phyloP scores from a whole-genome alignment of 495 filamentous ascomycete genomes.

The Penicillium antarcticum region DNA sequence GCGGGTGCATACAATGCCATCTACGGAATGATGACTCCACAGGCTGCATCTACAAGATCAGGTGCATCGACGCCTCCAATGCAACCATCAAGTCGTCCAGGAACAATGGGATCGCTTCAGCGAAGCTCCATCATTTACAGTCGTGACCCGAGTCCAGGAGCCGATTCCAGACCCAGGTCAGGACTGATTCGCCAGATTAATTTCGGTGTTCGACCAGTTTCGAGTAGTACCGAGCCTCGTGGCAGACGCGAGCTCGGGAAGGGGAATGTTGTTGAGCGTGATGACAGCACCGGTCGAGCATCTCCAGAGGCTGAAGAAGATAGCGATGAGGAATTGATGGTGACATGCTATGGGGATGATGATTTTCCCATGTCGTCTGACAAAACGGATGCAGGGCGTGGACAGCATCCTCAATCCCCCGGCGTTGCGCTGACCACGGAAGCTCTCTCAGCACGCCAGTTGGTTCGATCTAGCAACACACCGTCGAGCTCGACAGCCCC shows the following conservation, averaged over 20 bases:
- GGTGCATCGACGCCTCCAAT: conserved; percentile 48
- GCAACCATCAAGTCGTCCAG: conserved; percentile 43
- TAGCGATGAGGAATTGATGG: conserved; percentile 44
- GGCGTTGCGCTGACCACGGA: conserved; percentile 17
- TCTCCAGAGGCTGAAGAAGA: conserved; percentile 36
- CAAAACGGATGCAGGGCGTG: conserved; percentile 29
- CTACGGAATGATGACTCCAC: conserved; percentile 39
- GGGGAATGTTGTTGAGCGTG: conserved; percentile 21
- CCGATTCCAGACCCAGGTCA: conserved; percentile 31
- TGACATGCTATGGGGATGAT: conserved; percentile 42
- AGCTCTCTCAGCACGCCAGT: conserved; percentile 17
- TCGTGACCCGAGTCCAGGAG: conserved; percentile 37
- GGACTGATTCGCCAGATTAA: conserved; percentile 37
- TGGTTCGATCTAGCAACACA: conserved; percentile 15
- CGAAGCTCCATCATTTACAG: conserved; percentile 48
- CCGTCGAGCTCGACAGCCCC: conserved; percentile 23
- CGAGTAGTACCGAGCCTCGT: conserved; percentile 33
- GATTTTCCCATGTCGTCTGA: conserved; percentile 40
- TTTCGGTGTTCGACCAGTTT: conserved; percentile 36
- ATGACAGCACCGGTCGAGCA: conserved; percentile 24
- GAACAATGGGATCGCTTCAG: conserved; percentile 38
- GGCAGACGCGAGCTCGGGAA: conserved; percentile 31
- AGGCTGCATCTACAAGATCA: conserved; percentile 24
- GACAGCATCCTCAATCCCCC: conserved; percentile 9
- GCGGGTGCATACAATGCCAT: conserved; percentile 39